Base-by-base conservation (phyloP, 1,284 basidiomycete genomes). In the Irpex sp. region DNA sequence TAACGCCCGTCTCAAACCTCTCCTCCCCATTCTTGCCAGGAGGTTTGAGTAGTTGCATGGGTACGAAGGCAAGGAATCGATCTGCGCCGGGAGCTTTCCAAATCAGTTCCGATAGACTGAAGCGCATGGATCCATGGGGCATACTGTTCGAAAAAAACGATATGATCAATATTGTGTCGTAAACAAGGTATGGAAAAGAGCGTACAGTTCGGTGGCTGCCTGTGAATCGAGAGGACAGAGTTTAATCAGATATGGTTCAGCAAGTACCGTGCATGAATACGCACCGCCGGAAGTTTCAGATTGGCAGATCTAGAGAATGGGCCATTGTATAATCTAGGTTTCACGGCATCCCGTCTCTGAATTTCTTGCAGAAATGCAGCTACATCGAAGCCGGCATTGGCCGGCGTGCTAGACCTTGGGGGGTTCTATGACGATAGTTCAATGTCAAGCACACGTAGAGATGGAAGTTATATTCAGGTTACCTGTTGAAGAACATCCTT, bases 1-100 rank as follows among this genome's bases (percentile, higher is more conserved):
- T 49, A 21, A 65, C 5, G n/a, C 47, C 17, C 1, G 38, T 40
- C 34, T 63, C 66, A 67, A 66, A 69, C 2, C 47, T 49, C 4
- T 67, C 69, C 40, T 60, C 61, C 2, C 47, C 51, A 9, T 21
- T 38, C 5, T 58, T 58, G 19, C 34, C 37, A 26, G 21, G 60
- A 7, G 59, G 63, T 37, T 67, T 65, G 60, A 64, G 68, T 21
- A 55, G 58, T 37, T 68, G 62, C 7, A 64, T 62, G 6, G 66
- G 57, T 3, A 21, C 21, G 15, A 68, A 13, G 4, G 40, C 54
- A 4, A 70, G 17, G 60, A 60, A 70, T 15, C 36, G 68, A 6
- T 60, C 51, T 15, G 54, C 26, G 11, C 19, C 34, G 19, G 34
- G 31, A 4, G 15, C 38, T 17, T 66, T 47, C 66, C 66, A 68